Conservation (phyloP, 192 early-diverging fungal genomes). For the Coemansia sp. region DNA sequence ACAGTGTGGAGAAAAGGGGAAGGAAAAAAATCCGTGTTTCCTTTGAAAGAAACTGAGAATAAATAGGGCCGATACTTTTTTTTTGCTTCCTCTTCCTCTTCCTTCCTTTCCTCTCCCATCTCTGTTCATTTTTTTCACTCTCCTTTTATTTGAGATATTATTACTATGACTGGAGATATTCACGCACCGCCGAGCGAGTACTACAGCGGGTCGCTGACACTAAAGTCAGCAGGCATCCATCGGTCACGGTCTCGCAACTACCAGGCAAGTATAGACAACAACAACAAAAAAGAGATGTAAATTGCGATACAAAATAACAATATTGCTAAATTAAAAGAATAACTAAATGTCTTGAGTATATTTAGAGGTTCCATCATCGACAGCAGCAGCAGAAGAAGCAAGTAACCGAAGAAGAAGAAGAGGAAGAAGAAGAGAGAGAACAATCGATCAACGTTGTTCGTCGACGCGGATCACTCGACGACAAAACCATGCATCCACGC, state of each 20-base stretch:
- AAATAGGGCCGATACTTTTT: not conserved
- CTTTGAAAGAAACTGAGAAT: not conserved
- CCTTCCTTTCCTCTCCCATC: not conserved
- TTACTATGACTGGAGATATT: constrained; percentile 21
- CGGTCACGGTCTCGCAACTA: constrained; percentile 42
- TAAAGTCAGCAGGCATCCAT: constrained; percentile 24
- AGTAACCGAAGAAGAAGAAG: too few relatives aligned
- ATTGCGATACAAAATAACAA: too few relatives aligned
- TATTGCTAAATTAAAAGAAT: not conserved
- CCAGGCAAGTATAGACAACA: constrained; percentile 21
- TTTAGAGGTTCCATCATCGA: constrained; percentile 1
- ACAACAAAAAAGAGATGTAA: too few relatives aligned
- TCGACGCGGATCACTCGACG: constrained; percentile 67
- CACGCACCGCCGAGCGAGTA: constrained; percentile 46
- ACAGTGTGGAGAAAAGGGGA: too few relatives aligned
- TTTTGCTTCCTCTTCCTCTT: constrained; percentile 1
- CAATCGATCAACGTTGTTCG: constrained; percentile 9
- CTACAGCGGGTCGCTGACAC: constrained; percentile 24
- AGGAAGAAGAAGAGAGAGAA: too few relatives aligned
- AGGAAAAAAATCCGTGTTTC: not conserved
- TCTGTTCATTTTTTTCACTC: not conserved
- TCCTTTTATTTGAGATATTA: constrained; percentile 1
- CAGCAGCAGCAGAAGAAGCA: too few relatives aligned
- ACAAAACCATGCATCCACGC: constrained; percentile 63
- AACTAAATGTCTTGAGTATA: not conserved